Conservation (phyloP, 768 basidiomycete species). For the Phanerochaete carnosa region DNA sequence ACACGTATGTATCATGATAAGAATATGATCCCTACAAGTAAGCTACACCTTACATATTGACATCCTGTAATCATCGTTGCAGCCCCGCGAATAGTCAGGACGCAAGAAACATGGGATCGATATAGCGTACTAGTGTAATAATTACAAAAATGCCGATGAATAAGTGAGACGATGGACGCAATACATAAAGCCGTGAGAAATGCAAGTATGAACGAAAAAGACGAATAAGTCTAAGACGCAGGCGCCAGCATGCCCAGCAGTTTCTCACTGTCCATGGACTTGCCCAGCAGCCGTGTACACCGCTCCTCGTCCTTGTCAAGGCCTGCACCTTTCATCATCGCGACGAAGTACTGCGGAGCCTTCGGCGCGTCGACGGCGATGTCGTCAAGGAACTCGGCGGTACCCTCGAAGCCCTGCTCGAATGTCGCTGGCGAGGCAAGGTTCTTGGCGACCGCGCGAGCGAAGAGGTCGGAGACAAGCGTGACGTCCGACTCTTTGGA, state of each 20-base stretch:
- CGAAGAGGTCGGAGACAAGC: slow-evolving; percentile 76
- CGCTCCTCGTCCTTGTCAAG: slow-evolving; percentile 57
- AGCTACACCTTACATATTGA: not conserved
- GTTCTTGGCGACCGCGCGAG: slow-evolving; percentile 54
- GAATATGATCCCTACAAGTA: not conserved
- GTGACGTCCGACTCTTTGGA: slow-evolving; percentile 78
- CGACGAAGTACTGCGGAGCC: slow-evolving; percentile 72
- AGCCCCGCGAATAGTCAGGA: not conserved
- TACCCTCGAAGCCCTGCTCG: slow-evolving; percentile 68
- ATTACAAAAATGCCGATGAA: slow-evolving; percentile 8
- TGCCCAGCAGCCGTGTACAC: slow-evolving; percentile 52
- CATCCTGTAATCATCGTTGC: not conserved
- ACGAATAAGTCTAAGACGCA: slow-evolving; percentile 32
- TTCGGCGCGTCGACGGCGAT: slow-evolving; percentile 88
- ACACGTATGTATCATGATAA: not conserved
- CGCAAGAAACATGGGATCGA: not conserved
- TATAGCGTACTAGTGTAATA: slow-evolving; percentile 6
- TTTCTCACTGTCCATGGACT: slow-evolving; percentile 57
- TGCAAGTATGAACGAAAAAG: slow-evolving; percentile 3
- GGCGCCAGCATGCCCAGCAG: slow-evolving; percentile 50
- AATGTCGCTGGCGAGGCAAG: slow-evolving; percentile 59
- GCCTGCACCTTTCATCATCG: slow-evolving; percentile 68
- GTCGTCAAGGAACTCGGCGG: slow-evolving; percentile 81
- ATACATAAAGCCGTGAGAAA: slow-evolving; percentile 3
- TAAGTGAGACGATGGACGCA: slow-evolving; percentile 7